Evolutionary conservation across 768 basidiomycete species (phyloP), one percentile per base, ranked within the genome.

Genomic region (Chalciporus piperatus): DNA sequence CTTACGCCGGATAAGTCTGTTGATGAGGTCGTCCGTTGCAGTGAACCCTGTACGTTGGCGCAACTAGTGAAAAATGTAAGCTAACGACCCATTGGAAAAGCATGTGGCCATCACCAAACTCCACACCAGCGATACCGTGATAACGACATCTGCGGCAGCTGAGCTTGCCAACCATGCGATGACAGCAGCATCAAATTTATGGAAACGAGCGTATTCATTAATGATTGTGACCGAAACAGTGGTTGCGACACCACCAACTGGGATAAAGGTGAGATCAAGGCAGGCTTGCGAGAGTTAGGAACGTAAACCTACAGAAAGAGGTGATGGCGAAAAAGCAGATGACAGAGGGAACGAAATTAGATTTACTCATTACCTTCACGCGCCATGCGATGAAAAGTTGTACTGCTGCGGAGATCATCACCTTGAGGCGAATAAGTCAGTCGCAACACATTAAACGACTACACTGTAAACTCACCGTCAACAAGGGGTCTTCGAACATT

Each of bases 361-460:
- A 72, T 41, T 52, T 58, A 6, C 66, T 71, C 45, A 76, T 54
- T 12, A 73, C 57, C 22, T 66, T 70, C 17, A 75, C 70, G 20
- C 74, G 64, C 72, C 72, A 74, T 6, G 75, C 74, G 41, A 77
- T 78, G 58, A 80, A 81, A 5, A 74, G 51, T 47, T 80, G 78
- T 6, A 78, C 77, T 12, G 72, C 56, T 6, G 68, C 53, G 1
- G 74, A 75, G 28, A 76, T 75, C 47, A 80, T 69, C 5, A 72
- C 77, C 78, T 79, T 40, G 30, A 12, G 11, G 30, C 11, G 17
- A 27, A 25, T 1, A 38, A 35, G 13, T 41, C 20, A 46, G 32
- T 23, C 17, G 3, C 1, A 25, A 50, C 23, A 6, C 1, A 17
- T 11, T 3, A 25, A 19, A 32, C 30, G 4, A 32, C 30, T 13